phyloP scores from a whole-genome alignment of 768 basidiomycete genomes.

The Suillus subaureus region DNA sequence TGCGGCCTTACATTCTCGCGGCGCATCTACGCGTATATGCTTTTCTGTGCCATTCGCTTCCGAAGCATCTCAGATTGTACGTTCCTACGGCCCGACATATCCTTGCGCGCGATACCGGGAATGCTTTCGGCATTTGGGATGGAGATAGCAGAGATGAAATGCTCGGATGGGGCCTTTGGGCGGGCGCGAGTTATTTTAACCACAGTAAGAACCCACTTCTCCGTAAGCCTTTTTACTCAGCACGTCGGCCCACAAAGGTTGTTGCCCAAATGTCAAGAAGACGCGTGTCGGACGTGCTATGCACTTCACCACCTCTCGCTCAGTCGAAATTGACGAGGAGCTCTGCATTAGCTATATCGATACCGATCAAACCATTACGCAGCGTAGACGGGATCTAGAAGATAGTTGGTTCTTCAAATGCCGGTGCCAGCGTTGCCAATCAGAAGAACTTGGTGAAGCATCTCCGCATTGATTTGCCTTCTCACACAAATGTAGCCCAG shows the following conservation, averaged over 20 bases:
- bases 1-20: constrained; percentile 51
- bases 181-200: constrained; percentile 67
- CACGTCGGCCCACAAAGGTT: constrained; percentile 40
- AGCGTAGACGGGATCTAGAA: constrained; percentile 43
- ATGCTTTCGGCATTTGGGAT: constrained; percentile 73
- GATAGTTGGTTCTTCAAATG: constrained; percentile 62
- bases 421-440: constrained; percentile 47
- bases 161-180: constrained; percentile 67
- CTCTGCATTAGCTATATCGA: constrained; percentile 61
- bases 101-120: constrained; percentile 62
- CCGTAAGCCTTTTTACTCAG: constrained; percentile 4
- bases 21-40: constrained; percentile 56
- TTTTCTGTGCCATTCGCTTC: constrained; percentile 47
- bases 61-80: constrained; percentile 33
- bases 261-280: constrained; percentile 54
- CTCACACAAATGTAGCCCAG: not conserved
- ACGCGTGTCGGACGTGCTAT: constrained; percentile 44
- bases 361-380: constrained; percentile 29
- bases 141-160: constrained; percentile 51
- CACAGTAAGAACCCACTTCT: constrained; percentile 47
- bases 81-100: constrained; percentile 53
- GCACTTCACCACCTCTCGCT: constrained; percentile 47
- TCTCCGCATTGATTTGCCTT: not conserved
- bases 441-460: constrained; percentile 15
- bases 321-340: constrained; percentile 52